Conservation (phyloP, 257 asterid genomes). For the Nicotiana attenuata region DNA sequence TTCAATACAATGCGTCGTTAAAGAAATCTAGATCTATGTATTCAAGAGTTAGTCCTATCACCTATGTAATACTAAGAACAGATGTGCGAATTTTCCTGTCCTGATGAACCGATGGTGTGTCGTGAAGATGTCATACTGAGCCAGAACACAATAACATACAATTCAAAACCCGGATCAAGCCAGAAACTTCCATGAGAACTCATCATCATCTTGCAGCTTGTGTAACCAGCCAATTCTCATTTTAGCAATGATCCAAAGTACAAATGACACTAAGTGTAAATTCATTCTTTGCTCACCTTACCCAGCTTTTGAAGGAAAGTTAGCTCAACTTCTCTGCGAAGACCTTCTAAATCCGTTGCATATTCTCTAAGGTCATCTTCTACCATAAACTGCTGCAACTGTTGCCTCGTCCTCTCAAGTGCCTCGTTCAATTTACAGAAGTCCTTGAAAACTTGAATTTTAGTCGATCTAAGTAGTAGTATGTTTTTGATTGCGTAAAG, state of each 20-base stretch:
- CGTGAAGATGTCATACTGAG: not conserved
- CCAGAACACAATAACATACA: not conserved
- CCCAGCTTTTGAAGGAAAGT: slow-evolving; percentile 43
- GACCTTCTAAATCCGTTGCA: slow-evolving; percentile 56
- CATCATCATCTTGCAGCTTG: slow-evolving; percentile 27
- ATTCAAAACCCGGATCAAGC: not conserved
- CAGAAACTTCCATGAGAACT: not conserved
- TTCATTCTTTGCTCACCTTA: slow-evolving; percentile 21
- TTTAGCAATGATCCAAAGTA: slow-evolving; percentile 5
- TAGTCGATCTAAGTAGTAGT: slow-evolving; percentile 41
- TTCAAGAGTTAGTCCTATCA: not conserved
- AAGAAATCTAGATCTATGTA: not conserved
- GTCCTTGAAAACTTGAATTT: slow-evolving; percentile 51
- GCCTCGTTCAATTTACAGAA: slow-evolving; percentile 48
- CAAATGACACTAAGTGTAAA: not conserved
- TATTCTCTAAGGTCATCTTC: slow-evolving; percentile 47
- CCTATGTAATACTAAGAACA: not conserved
- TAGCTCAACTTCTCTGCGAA: slow-evolving; percentile 58
- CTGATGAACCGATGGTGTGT: not conserved
- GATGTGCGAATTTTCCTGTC: not conserved
- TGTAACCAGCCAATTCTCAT: slow-evolving; percentile 26
- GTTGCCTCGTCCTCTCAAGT: slow-evolving; percentile 41
- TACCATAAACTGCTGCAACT: slow-evolving; percentile 39
- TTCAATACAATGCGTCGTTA: not conserved
- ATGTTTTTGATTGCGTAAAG: slow-evolving; percentile 61